phyloP scores from a whole-genome alignment of 352 stramenopile species.

The Pythium diclinum region DNA sequence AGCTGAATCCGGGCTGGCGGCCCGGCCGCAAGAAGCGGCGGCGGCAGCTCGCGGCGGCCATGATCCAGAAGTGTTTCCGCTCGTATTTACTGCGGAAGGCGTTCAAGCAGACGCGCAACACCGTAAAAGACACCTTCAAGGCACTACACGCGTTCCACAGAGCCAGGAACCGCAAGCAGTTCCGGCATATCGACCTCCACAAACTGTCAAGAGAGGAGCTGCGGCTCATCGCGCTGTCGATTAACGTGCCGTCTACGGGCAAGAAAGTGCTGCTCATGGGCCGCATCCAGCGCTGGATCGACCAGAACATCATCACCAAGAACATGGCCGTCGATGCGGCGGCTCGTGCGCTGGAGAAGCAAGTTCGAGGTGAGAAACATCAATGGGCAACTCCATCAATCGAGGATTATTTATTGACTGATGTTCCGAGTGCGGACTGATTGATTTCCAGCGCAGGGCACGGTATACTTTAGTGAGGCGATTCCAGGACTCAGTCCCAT shows the following conservation, averaged over 20 bases:
- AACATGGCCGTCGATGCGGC: constrained; percentile 61
- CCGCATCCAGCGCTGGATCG: constrained; percentile 71
- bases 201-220: constrained; percentile 60
- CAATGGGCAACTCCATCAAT: background rate
- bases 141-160: constrained; percentile 51
- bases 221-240: constrained; percentile 50
- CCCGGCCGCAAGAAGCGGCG: constrained; percentile 35
- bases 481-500: constrained; percentile 35
- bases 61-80: constrained; percentile 73
- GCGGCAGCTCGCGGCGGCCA: constrained; percentile 46
- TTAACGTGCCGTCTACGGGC: constrained; percentile 69
- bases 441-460: constrained; percentile 44
- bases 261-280: constrained; percentile 78
- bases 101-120: constrained; percentile 44
- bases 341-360: constrained; percentile 49
- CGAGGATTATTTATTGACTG: background rate
- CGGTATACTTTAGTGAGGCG: constrained; percentile 67
- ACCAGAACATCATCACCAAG: constrained; percentile 56
- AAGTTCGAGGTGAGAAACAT: constrained; percentile 38
- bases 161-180: constrained; percentile 49
- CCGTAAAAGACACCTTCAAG: constrained; percentile 46
- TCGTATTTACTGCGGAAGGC: constrained; percentile 54
- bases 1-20: constrained; percentile 62
- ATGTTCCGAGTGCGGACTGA: background rate
- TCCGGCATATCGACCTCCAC: constrained; percentile 56